A percentile compares a stretch with the other conserved stretches of the same genome.
Conservation (phyloP, 139 green algal species). For the Chlorella sp. region DNA sequence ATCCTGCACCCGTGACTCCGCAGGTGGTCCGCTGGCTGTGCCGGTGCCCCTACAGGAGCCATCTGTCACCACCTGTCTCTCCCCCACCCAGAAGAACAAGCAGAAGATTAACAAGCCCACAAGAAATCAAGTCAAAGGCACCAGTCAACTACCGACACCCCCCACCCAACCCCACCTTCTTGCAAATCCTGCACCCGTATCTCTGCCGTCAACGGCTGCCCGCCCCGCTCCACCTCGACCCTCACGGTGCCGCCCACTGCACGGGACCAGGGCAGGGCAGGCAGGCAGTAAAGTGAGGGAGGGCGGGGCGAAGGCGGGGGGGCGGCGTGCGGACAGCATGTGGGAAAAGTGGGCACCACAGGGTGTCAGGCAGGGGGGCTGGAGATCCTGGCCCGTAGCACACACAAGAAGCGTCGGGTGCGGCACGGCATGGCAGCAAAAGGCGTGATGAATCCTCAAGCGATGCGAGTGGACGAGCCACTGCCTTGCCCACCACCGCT, state of each 20-base stretch:
- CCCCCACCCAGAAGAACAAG: too few relatives aligned
- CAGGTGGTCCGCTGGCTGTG: neutral
- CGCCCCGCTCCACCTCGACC: conserved; percentile 52
- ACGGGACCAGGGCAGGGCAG: neutral
- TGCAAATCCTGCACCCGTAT: conserved; percentile 77
- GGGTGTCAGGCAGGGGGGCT: neutral
- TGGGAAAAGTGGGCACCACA: neutral
- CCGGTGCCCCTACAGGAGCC: neutral
- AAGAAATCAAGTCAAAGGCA: too few relatives aligned
- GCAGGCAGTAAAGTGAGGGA: neutral
- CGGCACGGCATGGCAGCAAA: too few relatives aligned
- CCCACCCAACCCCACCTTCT: neutral
- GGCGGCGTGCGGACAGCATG: neutral
- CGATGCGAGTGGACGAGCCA: too few relatives aligned
- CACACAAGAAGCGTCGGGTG: too few relatives aligned
- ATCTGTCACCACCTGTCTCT: neutral
- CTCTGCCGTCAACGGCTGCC: conserved; percentile 21
- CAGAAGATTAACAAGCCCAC: too few relatives aligned
- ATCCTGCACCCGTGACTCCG: too few relatives aligned
- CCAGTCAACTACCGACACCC: too few relatives aligned
- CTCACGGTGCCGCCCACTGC: conserved; percentile 7
- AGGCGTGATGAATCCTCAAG: too few relatives aligned
- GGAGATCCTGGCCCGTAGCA: too few relatives aligned
- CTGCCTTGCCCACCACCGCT: too few relatives aligned
- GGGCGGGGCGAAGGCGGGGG: too few relatives aligned